phyloP scores from a whole-genome alignment of 2,329 filamentous ascomycete species.

The Calonectria multiphialidica region DNA sequence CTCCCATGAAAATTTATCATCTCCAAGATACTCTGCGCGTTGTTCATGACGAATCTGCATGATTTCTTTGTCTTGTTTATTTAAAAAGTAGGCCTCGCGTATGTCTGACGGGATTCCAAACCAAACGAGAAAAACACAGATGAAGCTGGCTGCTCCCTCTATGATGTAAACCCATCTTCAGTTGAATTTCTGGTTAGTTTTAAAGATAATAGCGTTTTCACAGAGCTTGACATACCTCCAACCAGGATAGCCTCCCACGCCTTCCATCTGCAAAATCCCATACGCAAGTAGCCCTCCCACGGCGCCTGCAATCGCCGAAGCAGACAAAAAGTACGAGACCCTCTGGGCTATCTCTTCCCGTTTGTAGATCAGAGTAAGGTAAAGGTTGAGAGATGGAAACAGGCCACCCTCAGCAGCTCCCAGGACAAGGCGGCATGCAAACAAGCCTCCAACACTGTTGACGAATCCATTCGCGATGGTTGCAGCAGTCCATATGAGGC shows the following conservation, averaged over 20 bases:
- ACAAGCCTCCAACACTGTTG: conserved; percentile 43
- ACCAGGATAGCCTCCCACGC: conserved; percentile 55
- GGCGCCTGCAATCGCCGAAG: conserved; percentile 62
- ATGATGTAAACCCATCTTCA: conserved; percentile 62
- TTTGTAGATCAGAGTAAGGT: conserved; percentile 49
- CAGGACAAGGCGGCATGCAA: conserved; percentile 33
- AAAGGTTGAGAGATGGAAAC: conserved; percentile 42
- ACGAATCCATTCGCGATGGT: conserved; percentile 47
- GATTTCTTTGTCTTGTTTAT: conserved; percentile 1
- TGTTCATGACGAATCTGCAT: conserved; percentile 18
- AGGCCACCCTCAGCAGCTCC: conserved; percentile 42
- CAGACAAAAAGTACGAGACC: conserved; percentile 61
- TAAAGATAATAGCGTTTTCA: neutral
- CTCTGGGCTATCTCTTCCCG: conserved; percentile 66
- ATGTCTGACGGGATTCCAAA: conserved; percentile 18
- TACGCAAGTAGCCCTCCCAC: conserved; percentile 59
- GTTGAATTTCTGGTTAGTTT: neutral
- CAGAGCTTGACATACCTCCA: conserved; percentile 48
- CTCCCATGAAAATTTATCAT: conserved; percentile 59
- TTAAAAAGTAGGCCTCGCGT: conserved; percentile 17
- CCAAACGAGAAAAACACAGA: conserved; percentile 10
- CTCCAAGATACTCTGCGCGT: conserved; percentile 55
- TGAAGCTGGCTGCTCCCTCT: conserved; percentile 50
- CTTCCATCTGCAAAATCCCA: conserved; percentile 60
- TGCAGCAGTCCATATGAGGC: conserved; percentile 43